Evolutionary conservation across 2,329 filamentous ascomycete genomes (phyloP), one percentile per base, ranked within the genome.

Genomic region (Xylaria sp.): DNA sequence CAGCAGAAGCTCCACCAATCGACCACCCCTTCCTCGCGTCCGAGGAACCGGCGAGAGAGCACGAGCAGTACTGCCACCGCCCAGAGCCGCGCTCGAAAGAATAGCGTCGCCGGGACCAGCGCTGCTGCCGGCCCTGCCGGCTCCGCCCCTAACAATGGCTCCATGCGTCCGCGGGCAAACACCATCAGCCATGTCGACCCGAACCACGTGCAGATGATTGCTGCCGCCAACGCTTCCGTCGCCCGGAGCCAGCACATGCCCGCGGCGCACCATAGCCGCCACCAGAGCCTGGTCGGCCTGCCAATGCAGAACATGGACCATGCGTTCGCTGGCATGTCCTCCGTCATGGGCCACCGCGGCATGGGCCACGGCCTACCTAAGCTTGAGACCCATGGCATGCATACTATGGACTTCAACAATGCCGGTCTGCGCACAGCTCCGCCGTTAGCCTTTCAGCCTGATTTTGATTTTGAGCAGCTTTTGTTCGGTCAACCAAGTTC

Each of bases 1-100:
- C 96, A 99, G 86, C 96, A 99, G 85, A 99, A 99, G 86, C 88
- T 99, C 57, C 96, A 99, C 80, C 94, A 97, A 86, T 94, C 94
- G 32, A 93, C 93, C 13, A 94, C 94, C 0, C 92, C 96, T 6
- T 94, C 94, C 6, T 91, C 94, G 55, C 90, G 94, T 70, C 94
- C 94, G 55, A 90, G 94, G 75, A 94, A 94, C 75, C 92, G 95
- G 74, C 89, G 96, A 73, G 96, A 98, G 83, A 98, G 96, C 81
- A 92, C 92, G 70, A 93, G 92, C 64, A 89, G 91, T 70, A 89
- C 90, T 9, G 86, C 88, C 7, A 88, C 89, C 15, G 88, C 87
- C 39, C 85, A 90, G 73, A 91, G 90, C 74, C 88, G 94, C 69
- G 93, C 95, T 66, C 92, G 96, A 70, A 98, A 98, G 84, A 97